Percentiles rank a stretch among this genome's conserved stretches.
Evolutionary conservation across 2,329 filamentous ascomycete genomes (phyloP).

Genomic region (Arachnomyces sp.): DNA sequence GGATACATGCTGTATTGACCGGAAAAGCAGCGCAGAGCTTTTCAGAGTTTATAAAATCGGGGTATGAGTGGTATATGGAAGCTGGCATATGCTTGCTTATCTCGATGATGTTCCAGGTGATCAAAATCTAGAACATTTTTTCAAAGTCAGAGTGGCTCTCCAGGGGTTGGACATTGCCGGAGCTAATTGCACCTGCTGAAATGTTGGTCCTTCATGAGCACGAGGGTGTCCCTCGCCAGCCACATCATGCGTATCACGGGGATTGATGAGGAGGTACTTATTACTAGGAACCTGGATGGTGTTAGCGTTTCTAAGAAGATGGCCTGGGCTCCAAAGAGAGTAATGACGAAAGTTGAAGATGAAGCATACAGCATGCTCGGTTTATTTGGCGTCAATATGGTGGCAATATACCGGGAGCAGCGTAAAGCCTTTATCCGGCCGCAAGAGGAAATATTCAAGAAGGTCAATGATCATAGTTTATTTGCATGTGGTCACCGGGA

Average conservation of each 20-base stretch:
- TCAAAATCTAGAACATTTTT: not conserved
- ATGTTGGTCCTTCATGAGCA: slow-evolving; percentile 1
- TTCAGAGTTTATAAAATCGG: slow-evolving; percentile 16
- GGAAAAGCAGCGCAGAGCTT: slow-evolving; percentile 15
- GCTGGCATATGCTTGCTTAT: slow-evolving; percentile 15
- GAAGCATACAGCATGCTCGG: slow-evolving; percentile 24
- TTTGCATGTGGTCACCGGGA: slow-evolving; percentile 11
- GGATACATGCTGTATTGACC: slow-evolving; percentile 19
- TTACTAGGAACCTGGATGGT: too few relatives aligned
- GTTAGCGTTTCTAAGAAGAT: slow-evolving; percentile 13
- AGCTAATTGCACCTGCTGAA: slow-evolving; percentile 8
- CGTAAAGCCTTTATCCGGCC: slow-evolving; percentile 19
- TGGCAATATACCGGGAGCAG: too few relatives aligned
- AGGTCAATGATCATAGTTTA: slow-evolving; percentile 16
- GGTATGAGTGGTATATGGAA: slow-evolving; percentile 16
- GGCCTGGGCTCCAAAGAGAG: slow-evolving; percentile 20
- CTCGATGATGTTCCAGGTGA: slow-evolving; percentile 8
- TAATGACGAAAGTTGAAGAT: slow-evolving; percentile 20
- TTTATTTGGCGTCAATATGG: slow-evolving; percentile 21
- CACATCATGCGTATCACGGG: slow-evolving; percentile 6
- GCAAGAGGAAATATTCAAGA: slow-evolving; percentile 24
- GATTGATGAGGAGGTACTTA: slow-evolving; percentile 6
- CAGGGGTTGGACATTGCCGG: slow-evolving; percentile 15
- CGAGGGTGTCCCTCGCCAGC: slow-evolving; percentile 1
- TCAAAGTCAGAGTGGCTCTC: slow-evolving; percentile 8